Conservation (phyloP, 1,139 yeast genomes). For the Casaregolazyma suthepensis region DNA sequence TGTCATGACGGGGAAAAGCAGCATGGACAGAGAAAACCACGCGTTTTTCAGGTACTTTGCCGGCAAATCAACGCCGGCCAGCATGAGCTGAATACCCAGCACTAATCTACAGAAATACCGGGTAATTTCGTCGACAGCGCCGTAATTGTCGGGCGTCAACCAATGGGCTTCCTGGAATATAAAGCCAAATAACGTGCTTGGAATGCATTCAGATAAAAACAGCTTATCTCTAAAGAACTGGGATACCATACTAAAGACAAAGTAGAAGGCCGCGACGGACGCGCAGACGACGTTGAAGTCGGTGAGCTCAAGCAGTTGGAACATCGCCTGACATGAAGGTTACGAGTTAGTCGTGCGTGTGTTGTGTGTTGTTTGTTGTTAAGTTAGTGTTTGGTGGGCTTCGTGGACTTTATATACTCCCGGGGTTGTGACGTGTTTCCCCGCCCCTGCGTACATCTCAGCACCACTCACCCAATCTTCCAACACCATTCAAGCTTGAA, state of each 20-base stretch:
- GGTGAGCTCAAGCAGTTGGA: conserved; percentile 16
- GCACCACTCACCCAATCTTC: conserved; percentile 4
- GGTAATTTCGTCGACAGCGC: conserved; percentile 24
- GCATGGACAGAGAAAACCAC: conserved; percentile 31
- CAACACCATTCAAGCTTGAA: neutral
- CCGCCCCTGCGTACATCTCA: conserved; percentile 1
- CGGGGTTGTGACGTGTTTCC: neutral
- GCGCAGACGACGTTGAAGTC: conserved; percentile 29
- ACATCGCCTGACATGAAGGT: conserved; percentile 2
- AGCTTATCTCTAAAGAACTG: conserved; percentile 25
- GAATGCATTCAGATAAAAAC: conserved; percentile 29
- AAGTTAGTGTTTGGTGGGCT: no score
- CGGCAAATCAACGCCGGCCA: conserved; percentile 41
- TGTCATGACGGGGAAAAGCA: conserved; percentile 39
- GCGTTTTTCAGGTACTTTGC: conserved; percentile 34
- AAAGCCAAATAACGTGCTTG: conserved; percentile 29
- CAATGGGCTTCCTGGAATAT: conserved; percentile 24
- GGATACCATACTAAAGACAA: conserved; percentile 27
- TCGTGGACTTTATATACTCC: neutral
- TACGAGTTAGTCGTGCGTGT: no score
- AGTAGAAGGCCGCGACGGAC: conserved; percentile 28
- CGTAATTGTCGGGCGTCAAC: conserved; percentile 23
- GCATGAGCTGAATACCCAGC: conserved; percentile 38
- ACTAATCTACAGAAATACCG: conserved; percentile 36
- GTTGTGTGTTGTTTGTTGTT: no score